These are phyloP conservation scores for Penicillium angulare DNA, from an alignment of 495 filamentous ascomycete genomes.

Conservation along the genomic window DNA sequence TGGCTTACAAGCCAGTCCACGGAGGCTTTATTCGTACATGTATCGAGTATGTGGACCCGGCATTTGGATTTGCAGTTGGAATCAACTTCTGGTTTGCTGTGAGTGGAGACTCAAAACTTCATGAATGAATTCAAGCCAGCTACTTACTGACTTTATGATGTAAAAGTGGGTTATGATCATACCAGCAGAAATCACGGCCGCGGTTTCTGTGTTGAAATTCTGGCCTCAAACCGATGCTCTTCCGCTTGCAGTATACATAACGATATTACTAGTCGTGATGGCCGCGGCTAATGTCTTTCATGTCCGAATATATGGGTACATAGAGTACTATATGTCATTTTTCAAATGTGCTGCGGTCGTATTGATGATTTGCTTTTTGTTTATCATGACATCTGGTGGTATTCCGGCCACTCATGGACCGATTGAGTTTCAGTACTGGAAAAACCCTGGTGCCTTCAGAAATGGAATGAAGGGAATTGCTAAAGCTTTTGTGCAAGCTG, in stretches of 20 bases:
- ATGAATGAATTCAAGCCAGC: background rate
- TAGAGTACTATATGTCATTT: conserved; percentile 33
- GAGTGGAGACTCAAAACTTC: background rate
- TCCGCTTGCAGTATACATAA: conserved; percentile 29
- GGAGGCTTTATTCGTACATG: conserved; percentile 33
- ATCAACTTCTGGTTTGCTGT: conserved; percentile 34
- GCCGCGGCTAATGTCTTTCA: conserved; percentile 22
- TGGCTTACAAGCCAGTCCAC: conserved; percentile 29
- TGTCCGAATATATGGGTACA: conserved; percentile 24
- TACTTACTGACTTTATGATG: background rate
- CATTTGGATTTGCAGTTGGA: conserved; percentile 30
- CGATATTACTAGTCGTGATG: conserved; percentile 24
- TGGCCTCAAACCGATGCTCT: conserved; percentile 25
- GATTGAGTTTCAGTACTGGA: conserved; percentile 30
- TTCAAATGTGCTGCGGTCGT: conserved; percentile 25
- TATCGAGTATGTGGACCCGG: conserved; percentile 28
- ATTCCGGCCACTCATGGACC: conserved; percentile 27
- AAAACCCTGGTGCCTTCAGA: conserved; percentile 27
- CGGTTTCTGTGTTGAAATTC: conserved; percentile 26
- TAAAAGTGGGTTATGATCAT: conserved; percentile 33
- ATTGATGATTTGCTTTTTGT: conserved; percentile 32
- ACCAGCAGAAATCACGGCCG: conserved; percentile 31
- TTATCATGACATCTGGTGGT: conserved; percentile 32
- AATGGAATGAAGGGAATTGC: conserved; percentile 34
- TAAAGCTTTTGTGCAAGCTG: conserved; percentile 29